A percentile compares a stretch with the other conserved stretches of the same genome.
Conservation (phyloP, 2,329 filamentous ascomycete species). For the Penicillium rolfsii region DNA sequence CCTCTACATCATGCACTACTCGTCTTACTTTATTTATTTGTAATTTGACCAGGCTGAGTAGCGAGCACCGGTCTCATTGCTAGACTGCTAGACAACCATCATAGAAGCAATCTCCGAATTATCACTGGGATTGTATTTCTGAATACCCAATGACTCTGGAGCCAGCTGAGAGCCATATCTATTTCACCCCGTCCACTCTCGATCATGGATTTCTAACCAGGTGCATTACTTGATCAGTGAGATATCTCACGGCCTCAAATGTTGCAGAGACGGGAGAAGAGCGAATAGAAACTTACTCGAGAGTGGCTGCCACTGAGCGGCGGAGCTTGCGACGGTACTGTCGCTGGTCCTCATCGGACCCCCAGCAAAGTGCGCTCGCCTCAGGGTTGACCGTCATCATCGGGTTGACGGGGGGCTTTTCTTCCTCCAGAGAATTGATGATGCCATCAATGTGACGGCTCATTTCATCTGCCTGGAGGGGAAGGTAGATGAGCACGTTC, state of each 20-base stretch:
- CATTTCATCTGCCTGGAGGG: constrained; percentile 72
- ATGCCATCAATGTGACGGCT: constrained; percentile 82
- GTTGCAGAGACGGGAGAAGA: not conserved
- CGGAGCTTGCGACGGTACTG: constrained; percentile 80
- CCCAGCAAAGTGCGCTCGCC: constrained; percentile 86
- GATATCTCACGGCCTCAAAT: not conserved
- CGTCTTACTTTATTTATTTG: not conserved
- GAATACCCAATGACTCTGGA: not conserved
- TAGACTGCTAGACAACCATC: not conserved
- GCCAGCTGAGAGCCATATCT: not conserved
- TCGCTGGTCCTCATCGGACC: constrained; percentile 75
- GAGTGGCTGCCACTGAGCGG: constrained; percentile 65
- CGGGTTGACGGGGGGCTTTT: constrained; percentile 85
- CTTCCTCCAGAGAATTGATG: constrained; percentile 81
- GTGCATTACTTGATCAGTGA: not conserved
- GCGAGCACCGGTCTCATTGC: not conserved
- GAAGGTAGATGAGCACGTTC: constrained; percentile 82
- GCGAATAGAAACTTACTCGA: constrained; percentile 25
- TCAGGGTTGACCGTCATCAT: constrained; percentile 84
- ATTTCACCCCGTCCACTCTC: not conserved
- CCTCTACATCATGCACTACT: not conserved
- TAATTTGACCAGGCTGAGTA: not conserved
- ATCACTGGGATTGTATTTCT: not conserved
- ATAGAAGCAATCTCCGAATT: not conserved
- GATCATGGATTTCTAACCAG: not conserved